Conservation (phyloP, 208 protist species). For the Trypanosoma caninum region DNA sequence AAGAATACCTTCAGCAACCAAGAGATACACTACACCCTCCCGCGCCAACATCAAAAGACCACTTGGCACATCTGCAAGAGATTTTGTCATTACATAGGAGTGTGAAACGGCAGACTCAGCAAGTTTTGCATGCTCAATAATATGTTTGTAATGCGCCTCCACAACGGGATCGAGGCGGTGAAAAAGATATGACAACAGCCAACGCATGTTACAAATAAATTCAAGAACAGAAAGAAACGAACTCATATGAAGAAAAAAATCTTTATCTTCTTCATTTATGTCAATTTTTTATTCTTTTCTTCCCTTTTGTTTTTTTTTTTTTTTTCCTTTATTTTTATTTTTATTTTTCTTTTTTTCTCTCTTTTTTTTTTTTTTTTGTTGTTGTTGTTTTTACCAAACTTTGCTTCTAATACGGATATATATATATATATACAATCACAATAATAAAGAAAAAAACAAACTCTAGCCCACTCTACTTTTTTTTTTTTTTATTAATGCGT, state of each 20-base stretch:
- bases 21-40: slow-evolving; percentile 53
- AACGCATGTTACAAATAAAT: slow-evolving; percentile 65
- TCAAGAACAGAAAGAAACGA: slow-evolving; percentile 43
- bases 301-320: not conserved
- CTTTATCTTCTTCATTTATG: not conserved
- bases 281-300: not conserved
- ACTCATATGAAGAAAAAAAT: not conserved
- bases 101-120: slow-evolving; percentile 13
- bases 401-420: no score
- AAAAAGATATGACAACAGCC: slow-evolving; percentile 46
- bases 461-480: no score
- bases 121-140: slow-evolving; percentile 14
- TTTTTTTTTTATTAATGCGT: no score
- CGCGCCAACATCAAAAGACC: slow-evolving; percentile 41
- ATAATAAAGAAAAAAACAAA: no score
- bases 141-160: slow-evolving; percentile 41
- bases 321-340: no score
- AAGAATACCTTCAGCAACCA: slow-evolving; percentile 65
- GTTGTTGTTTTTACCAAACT: no score
- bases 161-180: slow-evolving; percentile 40
- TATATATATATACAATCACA: no score
- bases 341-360: no score
- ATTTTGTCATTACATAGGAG: slow-evolving; percentile 26
- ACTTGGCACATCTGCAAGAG: slow-evolving; percentile 35
- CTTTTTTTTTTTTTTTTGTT: no score